Evolutionary conservation across 768 basidiomycete species (phyloP), one percentile per base, ranked within the genome.

Genomic region (Collybiopsis confluens): DNA sequence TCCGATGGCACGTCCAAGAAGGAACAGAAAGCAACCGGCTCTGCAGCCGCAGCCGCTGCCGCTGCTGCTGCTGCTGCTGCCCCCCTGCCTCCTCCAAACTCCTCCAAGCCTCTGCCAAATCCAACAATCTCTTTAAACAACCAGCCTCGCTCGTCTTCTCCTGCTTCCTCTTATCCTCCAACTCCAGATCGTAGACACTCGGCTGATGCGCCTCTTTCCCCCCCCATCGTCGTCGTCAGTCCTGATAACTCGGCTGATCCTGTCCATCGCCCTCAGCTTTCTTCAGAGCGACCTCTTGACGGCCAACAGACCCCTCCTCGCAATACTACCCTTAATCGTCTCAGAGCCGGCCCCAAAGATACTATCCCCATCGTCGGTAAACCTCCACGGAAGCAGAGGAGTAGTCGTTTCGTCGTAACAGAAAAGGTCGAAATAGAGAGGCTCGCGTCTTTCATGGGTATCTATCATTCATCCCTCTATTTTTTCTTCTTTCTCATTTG

Each of bases 351-450:
- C 16, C 92, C 94, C 52, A 97, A 94, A 71, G 97, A 98, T 69
- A 98, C 92, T 41, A 98, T 98, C 55, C 93, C 96, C 41, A 90
- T 96, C 63, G 86, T 91, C 13, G 94, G 93, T 28, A 98, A 98
- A 65, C 94, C 93, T 20, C 93, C 97, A 23, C 85, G 96, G 63
- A 99, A 98, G 70, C 97, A 99, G 72, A 82, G 95, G 61, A 98
- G 94, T 74, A 94, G 91, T 66, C 83, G 97, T 57, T 98, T 99
- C 63, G 88, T 98, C 46, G 89, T 96, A 56, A 90, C 90, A 1
- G 97, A 98, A 73, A 92, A 86, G 73, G 92, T 97, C 35, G 96
- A 98, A 60, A 92, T 99, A 56, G 92, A 98, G 70, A 85, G 89
- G 64, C 78, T 98, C 48, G 92, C 95, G 13, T 83, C 88, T 6